Evolutionary conservation across 495 filamentous ascomycete species (phyloP).

Genomic region (Podospora conica): DNA sequence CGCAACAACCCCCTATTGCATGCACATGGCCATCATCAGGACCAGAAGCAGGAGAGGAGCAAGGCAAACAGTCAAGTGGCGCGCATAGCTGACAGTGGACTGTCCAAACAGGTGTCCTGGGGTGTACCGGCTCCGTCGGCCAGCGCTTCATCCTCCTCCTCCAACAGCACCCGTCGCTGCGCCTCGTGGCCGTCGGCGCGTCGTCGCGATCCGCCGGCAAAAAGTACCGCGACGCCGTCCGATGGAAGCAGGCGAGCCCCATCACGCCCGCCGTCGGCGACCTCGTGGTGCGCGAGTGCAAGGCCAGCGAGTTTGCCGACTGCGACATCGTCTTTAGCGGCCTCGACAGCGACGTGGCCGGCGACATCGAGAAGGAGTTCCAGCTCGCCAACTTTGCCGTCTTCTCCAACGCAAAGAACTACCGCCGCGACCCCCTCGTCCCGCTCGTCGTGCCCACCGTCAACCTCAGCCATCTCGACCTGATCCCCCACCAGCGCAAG

Average conservation of each 20-base stretch:
- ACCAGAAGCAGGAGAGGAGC: too few species aligned
- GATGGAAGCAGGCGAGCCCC: slow-evolving; percentile 74
- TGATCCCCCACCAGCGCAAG: slow-evolving; percentile 70
- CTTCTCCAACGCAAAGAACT: slow-evolving; percentile 89
- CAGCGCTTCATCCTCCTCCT: slow-evolving; percentile 82
- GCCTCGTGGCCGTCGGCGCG: slow-evolving; percentile 70
- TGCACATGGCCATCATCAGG: background rate
- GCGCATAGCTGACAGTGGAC: slow-evolving; percentile 7
- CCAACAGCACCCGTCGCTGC: slow-evolving; percentile 69
- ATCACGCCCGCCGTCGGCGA: slow-evolving; percentile 62
- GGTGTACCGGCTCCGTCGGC: slow-evolving; percentile 75
- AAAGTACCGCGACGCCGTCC: slow-evolving; percentile 74
- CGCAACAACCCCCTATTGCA: background rate
- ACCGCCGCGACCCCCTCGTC: slow-evolving; percentile 74
- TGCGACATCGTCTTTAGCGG: slow-evolving; percentile 88
- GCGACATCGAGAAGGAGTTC: slow-evolving; percentile 76
- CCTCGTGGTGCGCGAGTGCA: slow-evolving; percentile 69
- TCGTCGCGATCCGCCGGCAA: slow-evolving; percentile 74
- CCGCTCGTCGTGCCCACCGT: slow-evolving; percentile 82
- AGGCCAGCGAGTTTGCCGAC: slow-evolving; percentile 64
- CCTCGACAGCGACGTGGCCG: slow-evolving; percentile 77
- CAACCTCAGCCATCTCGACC: slow-evolving; percentile 68
- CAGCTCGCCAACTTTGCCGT: slow-evolving; percentile 69
- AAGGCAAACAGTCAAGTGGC: background rate
- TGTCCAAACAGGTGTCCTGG: slow-evolving; percentile 51